Conservation (phyloP, 2,329 filamentous ascomycete species). For the Penicillium concentricum region DNA sequence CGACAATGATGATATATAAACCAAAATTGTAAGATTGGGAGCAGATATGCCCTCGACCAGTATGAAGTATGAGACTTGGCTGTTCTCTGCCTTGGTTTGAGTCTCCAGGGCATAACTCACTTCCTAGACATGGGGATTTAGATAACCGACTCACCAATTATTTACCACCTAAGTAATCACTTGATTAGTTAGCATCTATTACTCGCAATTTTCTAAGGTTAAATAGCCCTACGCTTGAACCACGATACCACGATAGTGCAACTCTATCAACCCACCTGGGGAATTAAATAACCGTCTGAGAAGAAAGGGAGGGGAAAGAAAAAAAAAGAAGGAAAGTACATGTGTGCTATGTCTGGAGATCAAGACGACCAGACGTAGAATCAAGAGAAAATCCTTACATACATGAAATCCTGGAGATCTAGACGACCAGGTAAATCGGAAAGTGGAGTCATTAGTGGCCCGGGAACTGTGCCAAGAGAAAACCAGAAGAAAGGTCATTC, state of each 20-base stretch:
- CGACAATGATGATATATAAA: background rate
- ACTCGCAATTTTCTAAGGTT: background rate
- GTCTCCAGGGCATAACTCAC: too few relatives aligned
- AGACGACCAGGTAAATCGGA: background rate
- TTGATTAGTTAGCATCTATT: background rate
- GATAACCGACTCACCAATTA: too few relatives aligned
- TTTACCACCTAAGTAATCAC: too few relatives aligned
- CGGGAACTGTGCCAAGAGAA: background rate
- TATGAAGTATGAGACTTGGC: too few relatives aligned
- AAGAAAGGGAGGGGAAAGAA: background rate
- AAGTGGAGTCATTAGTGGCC: too few relatives aligned
- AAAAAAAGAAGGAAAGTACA: background rate
- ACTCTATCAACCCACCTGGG: background rate
- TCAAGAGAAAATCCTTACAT: background rate
- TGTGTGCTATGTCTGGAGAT: background rate
- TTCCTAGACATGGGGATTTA: too few relatives aligned
- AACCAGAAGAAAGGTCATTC: background rate
- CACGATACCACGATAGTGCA: too few relatives aligned
- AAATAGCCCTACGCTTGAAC: background rate
- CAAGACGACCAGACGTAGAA: background rate
- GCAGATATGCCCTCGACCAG: too few relatives aligned
- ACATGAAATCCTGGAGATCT: background rate
- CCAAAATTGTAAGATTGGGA: background rate
- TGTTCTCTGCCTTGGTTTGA: background rate
- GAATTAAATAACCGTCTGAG: too few relatives aligned